These are phyloP conservation scores for Fragilariopsis cylindrus DNA, from an alignment of 108 stramenopile species.

Conservation along the genomic window DNA sequence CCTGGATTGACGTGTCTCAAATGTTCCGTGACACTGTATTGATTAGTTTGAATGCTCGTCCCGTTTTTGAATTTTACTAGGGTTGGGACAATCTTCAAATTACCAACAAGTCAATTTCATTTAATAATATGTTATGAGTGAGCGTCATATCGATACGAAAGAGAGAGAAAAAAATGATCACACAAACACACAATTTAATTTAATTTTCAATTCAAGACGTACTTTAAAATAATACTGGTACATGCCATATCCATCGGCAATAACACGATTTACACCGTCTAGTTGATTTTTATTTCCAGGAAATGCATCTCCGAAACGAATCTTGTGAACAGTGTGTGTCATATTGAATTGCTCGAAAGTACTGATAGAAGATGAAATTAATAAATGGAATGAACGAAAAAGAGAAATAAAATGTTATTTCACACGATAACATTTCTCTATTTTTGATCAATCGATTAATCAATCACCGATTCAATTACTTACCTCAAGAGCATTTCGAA, in stretches of 20 bases:
- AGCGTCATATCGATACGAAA: background rate
- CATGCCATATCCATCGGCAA: constrained; percentile 87
- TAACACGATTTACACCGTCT: constrained; percentile 61
- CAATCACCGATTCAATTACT: background rate
- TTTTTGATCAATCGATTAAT: background rate
- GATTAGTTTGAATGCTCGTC: constrained; percentile 81
- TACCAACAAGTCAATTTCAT: background rate
- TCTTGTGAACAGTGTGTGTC: constrained; percentile 85
- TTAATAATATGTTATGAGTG: background rate
- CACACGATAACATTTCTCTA: constrained; percentile 30
- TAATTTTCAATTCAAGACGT: background rate
- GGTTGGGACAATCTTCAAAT: constrained; percentile 93
- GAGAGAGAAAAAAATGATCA: constrained; percentile 10
- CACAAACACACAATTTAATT: background rate
- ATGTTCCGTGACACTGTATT: constrained; percentile 98
- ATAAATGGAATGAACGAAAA: background rate
- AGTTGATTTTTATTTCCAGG: constrained; percentile 73
- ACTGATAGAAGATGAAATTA: constrained; percentile 34
- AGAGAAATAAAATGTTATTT: background rate
- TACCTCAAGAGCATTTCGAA: constrained; percentile 19
- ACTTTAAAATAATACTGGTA: constrained; percentile 95
- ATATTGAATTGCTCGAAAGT: constrained; percentile 92
- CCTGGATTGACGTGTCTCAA: constrained; percentile 92
- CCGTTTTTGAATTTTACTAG: constrained; percentile 78
- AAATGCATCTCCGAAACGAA: constrained; percentile 84